phyloP scores from a whole-genome alignment of 2,329 filamentous ascomycete genomes.

The Lojkania enalia region DNA sequence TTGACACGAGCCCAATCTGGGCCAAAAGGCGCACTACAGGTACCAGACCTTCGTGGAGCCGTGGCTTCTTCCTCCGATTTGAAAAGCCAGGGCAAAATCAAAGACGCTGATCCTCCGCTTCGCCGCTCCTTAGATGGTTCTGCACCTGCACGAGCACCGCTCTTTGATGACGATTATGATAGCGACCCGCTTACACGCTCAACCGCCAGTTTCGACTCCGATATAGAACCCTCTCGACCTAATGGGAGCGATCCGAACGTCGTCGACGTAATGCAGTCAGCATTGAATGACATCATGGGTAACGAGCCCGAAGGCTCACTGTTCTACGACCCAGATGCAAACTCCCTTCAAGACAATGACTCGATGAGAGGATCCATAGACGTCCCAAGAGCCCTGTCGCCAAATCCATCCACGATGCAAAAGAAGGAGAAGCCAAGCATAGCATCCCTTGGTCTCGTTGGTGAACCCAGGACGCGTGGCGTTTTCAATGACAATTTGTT shows the following conservation, averaged over 20 bases:
- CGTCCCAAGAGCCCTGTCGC: conserved; percentile 49
- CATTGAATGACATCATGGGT: conserved; percentile 89
- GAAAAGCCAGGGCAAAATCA: conserved; percentile 51
- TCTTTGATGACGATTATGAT: conserved; percentile 83
- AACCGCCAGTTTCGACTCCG: conserved; percentile 76
- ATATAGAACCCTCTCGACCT: conserved; percentile 47
- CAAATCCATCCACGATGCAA: conserved; percentile 34
- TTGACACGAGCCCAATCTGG: conserved; percentile 55
- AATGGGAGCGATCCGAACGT: conserved; percentile 72
- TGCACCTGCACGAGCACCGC: conserved; percentile 51
- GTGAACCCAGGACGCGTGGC: conserved; percentile 80
- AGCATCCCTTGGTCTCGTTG: conserved; percentile 87
- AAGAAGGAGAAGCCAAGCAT: conserved; percentile 74
- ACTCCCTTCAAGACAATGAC: conserved; percentile 62
- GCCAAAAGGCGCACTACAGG: conserved; percentile 40
- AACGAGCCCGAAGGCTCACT: conserved; percentile 71
- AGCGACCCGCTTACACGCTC: conserved; percentile 76
- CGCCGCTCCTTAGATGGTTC: conserved; percentile 74
- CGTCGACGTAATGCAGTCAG: conserved; percentile 90
- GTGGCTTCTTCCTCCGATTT: conserved; percentile 65
- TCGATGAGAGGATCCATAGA: conserved; percentile 68
- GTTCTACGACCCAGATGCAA: conserved; percentile 60
- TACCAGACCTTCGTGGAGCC: conserved; percentile 60
- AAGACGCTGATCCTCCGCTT: conserved; percentile 51
- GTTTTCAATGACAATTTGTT: conserved; percentile 96